A percentile compares a stretch with the other conserved stretches of the same genome.
Conservation (phyloP, 495 filamentous ascomycete species). For the Penicillium pancosmium region DNA sequence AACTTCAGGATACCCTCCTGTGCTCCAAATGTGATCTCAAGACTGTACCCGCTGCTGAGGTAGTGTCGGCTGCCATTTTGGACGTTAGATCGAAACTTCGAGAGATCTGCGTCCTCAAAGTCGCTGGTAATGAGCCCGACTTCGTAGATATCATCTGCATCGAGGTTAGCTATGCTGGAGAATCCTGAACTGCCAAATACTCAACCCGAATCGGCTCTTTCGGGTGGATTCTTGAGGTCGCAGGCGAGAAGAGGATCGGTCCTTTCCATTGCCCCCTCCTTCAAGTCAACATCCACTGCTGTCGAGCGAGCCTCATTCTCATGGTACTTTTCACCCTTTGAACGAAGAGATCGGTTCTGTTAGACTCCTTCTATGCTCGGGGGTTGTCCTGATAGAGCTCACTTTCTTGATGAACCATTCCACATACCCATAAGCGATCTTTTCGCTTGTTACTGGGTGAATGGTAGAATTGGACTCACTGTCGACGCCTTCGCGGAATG, state of each 20-base stretch:
- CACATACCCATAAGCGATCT: not conserved
- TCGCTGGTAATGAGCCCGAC: not conserved
- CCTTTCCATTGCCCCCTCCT: not conserved
- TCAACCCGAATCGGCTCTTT: not conserved
- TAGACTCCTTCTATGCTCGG: too few relatives aligned
- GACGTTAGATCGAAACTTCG: not conserved
- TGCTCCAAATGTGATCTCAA: not conserved
- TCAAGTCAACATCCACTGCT: not conserved
- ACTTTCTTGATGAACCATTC: not conserved
- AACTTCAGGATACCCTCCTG: not conserved
- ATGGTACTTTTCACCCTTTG: not conserved
- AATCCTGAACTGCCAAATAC: not conserved
- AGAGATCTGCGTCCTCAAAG: not conserved
- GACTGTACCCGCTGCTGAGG: not conserved
- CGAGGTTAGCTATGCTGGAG: not conserved
- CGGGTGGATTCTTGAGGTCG: not conserved
- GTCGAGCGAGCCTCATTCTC: not conserved
- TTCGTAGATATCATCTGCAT: not conserved
- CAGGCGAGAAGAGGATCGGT: not conserved
- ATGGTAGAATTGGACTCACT: not conserved
- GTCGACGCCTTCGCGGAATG: not conserved
- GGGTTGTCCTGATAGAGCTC: not conserved
- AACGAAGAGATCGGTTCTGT: too few relatives aligned
- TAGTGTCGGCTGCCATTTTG: not conserved
- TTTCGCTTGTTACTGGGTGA: not conserved